These are phyloP conservation scores for Actinomucor elegans DNA, from an alignment of 371 early-diverging fungal genomes.

Conservation along the genomic window DNA sequence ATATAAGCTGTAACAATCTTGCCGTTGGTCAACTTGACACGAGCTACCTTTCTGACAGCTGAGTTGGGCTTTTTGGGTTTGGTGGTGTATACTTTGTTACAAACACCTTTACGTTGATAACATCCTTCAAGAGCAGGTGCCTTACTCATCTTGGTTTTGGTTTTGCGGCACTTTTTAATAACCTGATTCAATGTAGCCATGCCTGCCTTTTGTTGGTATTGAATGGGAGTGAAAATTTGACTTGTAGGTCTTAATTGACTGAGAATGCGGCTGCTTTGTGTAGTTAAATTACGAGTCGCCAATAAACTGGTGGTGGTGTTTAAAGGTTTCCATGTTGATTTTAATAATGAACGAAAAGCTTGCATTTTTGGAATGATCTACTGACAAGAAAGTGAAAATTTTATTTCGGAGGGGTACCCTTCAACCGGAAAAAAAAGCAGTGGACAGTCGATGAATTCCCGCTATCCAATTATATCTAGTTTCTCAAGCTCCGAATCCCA, in stretches of 20 bases:
- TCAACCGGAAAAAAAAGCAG: too few relatives aligned
- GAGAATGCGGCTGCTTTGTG: conserved; percentile 10
- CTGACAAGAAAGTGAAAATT: too few relatives aligned
- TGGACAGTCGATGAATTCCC: too few relatives aligned
- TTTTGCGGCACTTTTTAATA: conserved; percentile 84
- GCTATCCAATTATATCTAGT: too few relatives aligned
- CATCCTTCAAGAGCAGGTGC: conserved; percentile 88
- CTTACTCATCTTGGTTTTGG: conserved; percentile 62
- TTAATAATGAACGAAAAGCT: conserved; percentile 30
- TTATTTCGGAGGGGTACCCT: too few relatives aligned
- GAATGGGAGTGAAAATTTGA: conserved; percentile 8
- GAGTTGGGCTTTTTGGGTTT: conserved; percentile 95
- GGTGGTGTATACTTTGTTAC: conserved; percentile 92
- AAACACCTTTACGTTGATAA: conserved; percentile 92
- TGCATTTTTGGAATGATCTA: too few relatives aligned
- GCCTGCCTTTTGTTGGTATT: conserved; percentile 33
- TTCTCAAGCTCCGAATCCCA: too few relatives aligned
- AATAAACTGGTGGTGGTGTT: background rate
- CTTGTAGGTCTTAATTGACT: conserved; percentile 20
- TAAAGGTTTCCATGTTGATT: conserved; percentile 27
- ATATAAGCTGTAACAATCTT: conserved; percentile 92
- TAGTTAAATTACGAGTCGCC: conserved; percentile 7
- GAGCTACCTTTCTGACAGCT: conserved; percentile 85
- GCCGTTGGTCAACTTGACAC: conserved; percentile 86
- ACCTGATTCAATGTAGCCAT: conserved; percentile 97